Conservation (phyloP, 176 grass and related monocot genomes). For the Urochloa ruziziensis region DNA sequence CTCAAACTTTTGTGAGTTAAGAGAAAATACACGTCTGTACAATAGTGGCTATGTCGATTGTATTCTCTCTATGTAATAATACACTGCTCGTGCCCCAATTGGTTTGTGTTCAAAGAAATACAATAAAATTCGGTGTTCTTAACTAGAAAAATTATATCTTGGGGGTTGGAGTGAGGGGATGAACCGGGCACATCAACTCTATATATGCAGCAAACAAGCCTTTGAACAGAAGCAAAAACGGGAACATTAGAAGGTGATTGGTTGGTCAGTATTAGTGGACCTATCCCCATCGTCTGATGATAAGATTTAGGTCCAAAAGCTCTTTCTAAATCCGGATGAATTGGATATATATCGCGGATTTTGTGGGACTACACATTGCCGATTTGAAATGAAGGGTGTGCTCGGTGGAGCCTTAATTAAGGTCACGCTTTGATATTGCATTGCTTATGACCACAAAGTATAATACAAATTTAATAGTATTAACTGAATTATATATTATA, state of each 20-base stretch:
- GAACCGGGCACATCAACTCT: not conserved
- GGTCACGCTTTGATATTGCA: not conserved
- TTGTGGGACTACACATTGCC: not conserved
- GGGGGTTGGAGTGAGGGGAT: not conserved
- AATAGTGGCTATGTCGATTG: not conserved
- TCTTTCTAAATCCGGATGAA: not conserved
- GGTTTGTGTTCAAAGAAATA: not conserved
- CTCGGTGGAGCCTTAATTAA: not conserved
- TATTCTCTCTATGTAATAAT: not conserved
- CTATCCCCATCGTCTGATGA: not conserved
- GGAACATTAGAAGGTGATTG: slow-evolving; percentile 6
- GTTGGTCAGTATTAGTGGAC: slow-evolving; percentile 21
- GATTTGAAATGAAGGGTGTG: not conserved
- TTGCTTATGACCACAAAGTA: not conserved
- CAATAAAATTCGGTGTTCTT: not conserved
- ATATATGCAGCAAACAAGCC: not conserved
- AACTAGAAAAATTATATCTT: not conserved
- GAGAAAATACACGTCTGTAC: not conserved
- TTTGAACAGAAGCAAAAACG: slow-evolving; percentile 23
- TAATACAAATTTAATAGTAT: not conserved
- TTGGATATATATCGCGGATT: not conserved
- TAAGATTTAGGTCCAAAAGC: not conserved
- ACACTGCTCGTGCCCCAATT: slow-evolving; percentile 26
- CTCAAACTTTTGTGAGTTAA: too few species aligned
- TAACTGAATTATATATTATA: not conserved